Evolutionary conservation across 805 yeast species (phyloP).

Genomic region (Candida alai): DNA sequence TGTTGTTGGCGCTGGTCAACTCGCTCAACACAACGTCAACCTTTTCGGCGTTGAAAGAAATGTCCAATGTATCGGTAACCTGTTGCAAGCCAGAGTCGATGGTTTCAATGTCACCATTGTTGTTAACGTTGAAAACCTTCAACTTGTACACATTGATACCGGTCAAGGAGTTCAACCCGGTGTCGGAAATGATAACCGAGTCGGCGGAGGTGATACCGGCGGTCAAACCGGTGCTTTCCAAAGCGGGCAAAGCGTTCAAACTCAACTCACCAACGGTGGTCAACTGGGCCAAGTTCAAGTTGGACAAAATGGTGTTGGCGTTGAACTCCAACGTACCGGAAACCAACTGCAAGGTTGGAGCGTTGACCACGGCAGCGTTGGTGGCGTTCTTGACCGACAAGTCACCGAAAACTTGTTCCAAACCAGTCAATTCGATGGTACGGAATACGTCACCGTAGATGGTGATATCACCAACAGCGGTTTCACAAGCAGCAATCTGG

Average conservation of each 20-base stretch:
- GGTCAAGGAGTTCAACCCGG: conserved; percentile 61
- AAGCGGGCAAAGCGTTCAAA: conserved; percentile 84
- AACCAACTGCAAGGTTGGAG: conserved; percentile 74
- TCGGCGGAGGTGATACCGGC: conserved; percentile 71
- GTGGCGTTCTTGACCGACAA: conserved; percentile 65
- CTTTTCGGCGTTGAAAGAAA: conserved; percentile 80
- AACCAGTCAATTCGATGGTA: conserved; percentile 66
- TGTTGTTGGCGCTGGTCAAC: conserved; percentile 82
- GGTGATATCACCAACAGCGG: conserved; percentile 75
- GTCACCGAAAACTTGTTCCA: conserved; percentile 74
- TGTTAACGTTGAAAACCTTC: conserved; percentile 73
- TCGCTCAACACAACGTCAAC: conserved; percentile 66
- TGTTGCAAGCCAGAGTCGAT: conserved; percentile 69
- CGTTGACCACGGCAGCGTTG: conserved; percentile 58
- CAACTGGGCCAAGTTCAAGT: conserved; percentile 73
- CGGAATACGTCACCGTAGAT: conserved; percentile 60
- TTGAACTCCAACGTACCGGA: conserved; percentile 64
- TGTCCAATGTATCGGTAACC: conserved; percentile 70
- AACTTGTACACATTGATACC: conserved; percentile 55
- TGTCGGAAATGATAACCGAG: conserved; percentile 67
- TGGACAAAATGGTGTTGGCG: conserved; percentile 60
- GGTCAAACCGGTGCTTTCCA: conserved; percentile 62
- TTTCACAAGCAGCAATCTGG: conserved; percentile 64
- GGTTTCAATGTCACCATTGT: conserved; percentile 75
- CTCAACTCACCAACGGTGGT: conserved; percentile 76